Evolutionary conservation across 305 asterid species (phyloP).

Genomic region (Fraxinus xanthoxyloides): DNA sequence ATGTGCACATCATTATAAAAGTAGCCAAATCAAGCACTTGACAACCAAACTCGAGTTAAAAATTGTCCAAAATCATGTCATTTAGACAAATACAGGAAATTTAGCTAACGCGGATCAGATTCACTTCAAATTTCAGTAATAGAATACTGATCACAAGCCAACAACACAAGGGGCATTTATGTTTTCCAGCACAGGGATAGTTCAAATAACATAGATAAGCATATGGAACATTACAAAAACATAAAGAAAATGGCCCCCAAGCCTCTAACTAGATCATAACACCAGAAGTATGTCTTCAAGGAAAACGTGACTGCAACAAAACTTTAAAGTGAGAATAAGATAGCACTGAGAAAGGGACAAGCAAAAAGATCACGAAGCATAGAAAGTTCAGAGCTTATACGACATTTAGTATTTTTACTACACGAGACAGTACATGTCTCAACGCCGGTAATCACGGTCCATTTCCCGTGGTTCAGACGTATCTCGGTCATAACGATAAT

Average conservation of each 20-base stretch:
- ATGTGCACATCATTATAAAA: not conserved
- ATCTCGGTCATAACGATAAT: conserved; percentile 56
- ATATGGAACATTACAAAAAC: not conserved
- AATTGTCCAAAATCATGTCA: not conserved
- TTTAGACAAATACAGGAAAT: not conserved
- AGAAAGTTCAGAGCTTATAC: not conserved
- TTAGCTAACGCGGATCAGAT: not conserved
- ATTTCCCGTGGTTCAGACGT: conserved; percentile 58
- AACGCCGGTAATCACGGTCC: conserved; percentile 43
- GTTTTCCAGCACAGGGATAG: not conserved
- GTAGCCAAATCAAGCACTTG: not conserved
- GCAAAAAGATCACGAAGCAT: not conserved
- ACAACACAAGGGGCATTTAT: not conserved
- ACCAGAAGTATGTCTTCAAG: not conserved
- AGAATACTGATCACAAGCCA: not conserved
- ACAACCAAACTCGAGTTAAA: not conserved
- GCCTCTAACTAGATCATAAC: not conserved
- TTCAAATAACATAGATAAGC: not conserved
- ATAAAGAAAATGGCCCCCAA: not conserved
- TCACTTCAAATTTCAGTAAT: not conserved
- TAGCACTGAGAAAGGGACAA: not conserved
- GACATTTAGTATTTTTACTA: not conserved
- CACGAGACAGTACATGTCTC: conserved; percentile 39
- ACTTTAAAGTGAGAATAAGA: not conserved
- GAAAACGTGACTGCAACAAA: not conserved